Conservation (phyloP, 176 grass and related monocot species). For the Oryza meyeriana region DNA sequence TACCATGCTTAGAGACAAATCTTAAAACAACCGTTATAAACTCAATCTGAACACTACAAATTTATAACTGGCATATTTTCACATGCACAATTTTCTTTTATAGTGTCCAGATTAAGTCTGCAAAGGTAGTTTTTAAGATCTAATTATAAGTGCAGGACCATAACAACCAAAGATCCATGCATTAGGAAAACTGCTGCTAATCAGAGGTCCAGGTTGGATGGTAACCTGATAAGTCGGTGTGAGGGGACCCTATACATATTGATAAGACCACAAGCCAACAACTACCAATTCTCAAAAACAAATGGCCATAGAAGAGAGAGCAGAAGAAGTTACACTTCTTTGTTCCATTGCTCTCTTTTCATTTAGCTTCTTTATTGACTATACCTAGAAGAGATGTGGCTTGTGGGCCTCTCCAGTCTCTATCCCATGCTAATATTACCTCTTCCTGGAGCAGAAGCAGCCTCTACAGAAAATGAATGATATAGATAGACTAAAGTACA, state of each 20-base stretch:
- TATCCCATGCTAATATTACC: slow-evolving; percentile 11
- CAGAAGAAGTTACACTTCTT: slow-evolving; percentile 18
- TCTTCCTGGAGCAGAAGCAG: slow-evolving; percentile 16
- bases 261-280: slow-evolving; percentile 24
- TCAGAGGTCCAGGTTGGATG: slow-evolving; percentile 21
- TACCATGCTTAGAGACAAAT: neutral
- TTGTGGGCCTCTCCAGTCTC: slow-evolving; percentile 20
- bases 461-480: slow-evolving; percentile 29
- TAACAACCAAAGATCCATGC: neutral
- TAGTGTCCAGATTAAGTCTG: slow-evolving; percentile 41
- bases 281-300: neutral
- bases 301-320: slow-evolving; percentile 24
- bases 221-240: slow-evolving; percentile 23
- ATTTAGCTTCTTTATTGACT: slow-evolving; percentile 43
- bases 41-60: slow-evolving; percentile 55
- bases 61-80: slow-evolving; percentile 20
- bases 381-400: neutral
- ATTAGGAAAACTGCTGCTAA: neutral
- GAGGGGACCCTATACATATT: slow-evolving; percentile 26
- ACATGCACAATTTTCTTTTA: slow-evolving; percentile 22
- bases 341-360: slow-evolving; percentile 18
- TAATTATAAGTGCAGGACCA: neutral
- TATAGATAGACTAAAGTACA: slow-evolving; percentile 26
- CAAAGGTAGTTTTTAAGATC: slow-evolving; percentile 32
- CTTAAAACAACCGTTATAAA: slow-evolving; percentile 36